Percentiles rank a stretch among this genome's conserved stretches.
Evolutionary conservation across 176 grass and related monocot genomes (phyloP).

Genomic region (Dactylis glomerata): DNA sequence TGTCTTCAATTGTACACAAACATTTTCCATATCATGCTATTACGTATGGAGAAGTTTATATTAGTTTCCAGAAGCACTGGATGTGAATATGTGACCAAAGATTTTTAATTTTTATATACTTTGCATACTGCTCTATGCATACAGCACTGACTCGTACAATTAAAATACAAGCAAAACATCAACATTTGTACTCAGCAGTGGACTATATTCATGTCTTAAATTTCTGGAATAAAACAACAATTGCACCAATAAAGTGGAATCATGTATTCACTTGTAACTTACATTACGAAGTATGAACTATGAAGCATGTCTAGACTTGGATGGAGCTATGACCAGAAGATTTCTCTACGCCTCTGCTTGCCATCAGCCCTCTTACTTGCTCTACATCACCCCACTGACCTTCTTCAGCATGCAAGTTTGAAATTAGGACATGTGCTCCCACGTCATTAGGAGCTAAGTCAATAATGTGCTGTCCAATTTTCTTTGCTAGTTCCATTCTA

Average conservation of each 20-base stretch:
- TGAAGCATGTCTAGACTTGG: slow-evolving; percentile 30
- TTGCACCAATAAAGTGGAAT: neutral
- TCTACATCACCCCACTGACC: slow-evolving; percentile 62
- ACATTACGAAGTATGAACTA: neutral
- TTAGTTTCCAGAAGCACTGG: neutral
- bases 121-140: neutral
- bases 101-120: neutral
- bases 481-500: slow-evolving; percentile 51
- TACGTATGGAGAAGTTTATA: neutral
- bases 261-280: neutral
- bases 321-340: slow-evolving; percentile 64
- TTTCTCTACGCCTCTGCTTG: slow-evolving; percentile 52
- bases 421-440: slow-evolving; percentile 59
- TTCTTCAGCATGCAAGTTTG: slow-evolving; percentile 68
- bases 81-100: neutral
- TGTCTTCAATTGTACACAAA: neutral
- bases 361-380: slow-evolving; percentile 53
- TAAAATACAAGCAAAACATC: neutral
- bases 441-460: slow-evolving; percentile 52
- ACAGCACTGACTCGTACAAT: neutral
- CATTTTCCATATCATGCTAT: neutral
- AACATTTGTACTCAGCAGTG: neutral
- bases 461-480: slow-evolving; percentile 34
- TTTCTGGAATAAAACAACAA: neutral
- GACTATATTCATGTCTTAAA: neutral